These are phyloP conservation scores for Rhodotorula sp. DNA, from an alignment of 1,284 basidiomycete genomes.

Conservation along the genomic window DNA sequence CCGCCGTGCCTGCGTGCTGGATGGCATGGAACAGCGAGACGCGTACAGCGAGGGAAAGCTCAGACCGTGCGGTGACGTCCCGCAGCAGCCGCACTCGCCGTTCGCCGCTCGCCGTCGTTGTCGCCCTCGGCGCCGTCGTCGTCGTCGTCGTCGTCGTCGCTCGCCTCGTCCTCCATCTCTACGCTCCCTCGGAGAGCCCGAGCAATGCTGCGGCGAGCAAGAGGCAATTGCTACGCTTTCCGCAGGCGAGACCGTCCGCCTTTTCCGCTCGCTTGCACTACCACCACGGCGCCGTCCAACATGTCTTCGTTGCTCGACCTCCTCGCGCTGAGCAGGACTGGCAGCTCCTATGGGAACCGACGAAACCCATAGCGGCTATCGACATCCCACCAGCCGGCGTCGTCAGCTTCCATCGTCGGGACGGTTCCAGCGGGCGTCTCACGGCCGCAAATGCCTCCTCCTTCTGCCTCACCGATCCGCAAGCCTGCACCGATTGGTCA, in stretches of 20 bases:
- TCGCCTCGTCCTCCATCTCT: too few species aligned
- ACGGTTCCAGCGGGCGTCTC: not conserved
- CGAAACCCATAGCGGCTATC: not conserved
- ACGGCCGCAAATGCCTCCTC: not conserved
- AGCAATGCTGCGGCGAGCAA: not conserved
- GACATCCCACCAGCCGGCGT: conserved; percentile 16
- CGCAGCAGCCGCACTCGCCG: too few species aligned
- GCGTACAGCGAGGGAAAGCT: too few species aligned
- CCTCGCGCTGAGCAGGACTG: too few species aligned
- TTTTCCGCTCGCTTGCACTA: conserved; percentile 14
- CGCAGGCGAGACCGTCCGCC: not conserved
- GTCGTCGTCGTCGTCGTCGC: not conserved
- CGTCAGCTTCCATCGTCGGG: not conserved
- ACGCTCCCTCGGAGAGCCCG: not conserved
- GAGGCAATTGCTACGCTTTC: not conserved
- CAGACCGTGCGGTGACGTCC: not conserved
- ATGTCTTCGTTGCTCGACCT: conserved; percentile 3
- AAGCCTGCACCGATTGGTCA: too few species aligned
- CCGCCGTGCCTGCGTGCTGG: too few species aligned
- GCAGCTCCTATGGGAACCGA: conserved; percentile 4
- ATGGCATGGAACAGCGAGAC: too few species aligned
- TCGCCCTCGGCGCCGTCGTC: conserved; percentile 4
- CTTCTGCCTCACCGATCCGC: not conserved
- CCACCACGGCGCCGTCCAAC: conserved; percentile 8
- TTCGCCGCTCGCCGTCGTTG: not conserved